These are phyloP conservation scores for Arthrobotrys iridis DNA, from an alignment of 2,329 filamentous ascomycete species.

Conservation along the genomic window DNA sequence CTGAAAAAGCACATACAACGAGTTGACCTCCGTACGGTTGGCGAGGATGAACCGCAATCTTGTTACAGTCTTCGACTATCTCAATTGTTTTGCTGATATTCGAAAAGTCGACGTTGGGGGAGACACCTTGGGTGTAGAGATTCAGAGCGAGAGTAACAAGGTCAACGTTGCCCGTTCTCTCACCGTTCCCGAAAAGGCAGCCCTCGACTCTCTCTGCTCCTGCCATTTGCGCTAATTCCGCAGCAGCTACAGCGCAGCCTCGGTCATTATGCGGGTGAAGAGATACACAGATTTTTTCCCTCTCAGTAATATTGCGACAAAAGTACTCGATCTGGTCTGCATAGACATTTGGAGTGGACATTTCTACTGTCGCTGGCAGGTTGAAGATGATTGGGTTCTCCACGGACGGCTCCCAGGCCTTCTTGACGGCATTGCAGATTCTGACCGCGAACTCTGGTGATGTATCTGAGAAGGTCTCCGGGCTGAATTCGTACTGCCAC, in stretches of 20 bases:
- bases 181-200: conserved; percentile 92
- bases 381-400: conserved; percentile 94
- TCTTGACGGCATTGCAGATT: conserved; percentile 92
- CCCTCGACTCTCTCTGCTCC: conserved; percentile 94
- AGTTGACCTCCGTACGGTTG: conserved; percentile 90
- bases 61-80: conserved; percentile 89
- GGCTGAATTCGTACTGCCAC: conserved; percentile 85
- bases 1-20: conserved; percentile 91
- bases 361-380: conserved; percentile 92
- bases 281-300: conserved; percentile 87
- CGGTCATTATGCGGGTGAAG: conserved; percentile 96
- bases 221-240: conserved; percentile 94
- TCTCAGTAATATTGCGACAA: conserved; percentile 81
- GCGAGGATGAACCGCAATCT: conserved; percentile 89
- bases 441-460: conserved; percentile 81
- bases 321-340: conserved; percentile 98
- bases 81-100: conserved; percentile 87
- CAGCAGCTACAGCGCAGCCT: conserved; percentile 86
- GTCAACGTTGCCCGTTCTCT: conserved; percentile 95
- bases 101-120: conserved; percentile 88
- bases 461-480: conserved; percentile 91
- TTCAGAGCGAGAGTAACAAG: conserved; percentile 92
- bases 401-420: conserved; percentile 83
- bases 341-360: conserved; percentile 93
- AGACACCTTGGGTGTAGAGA: conserved; percentile 91